Evolutionary conservation across 805 yeast genomes (phyloP), one percentile per base, ranked within the genome.

Genomic region (Candida gorgasii): DNA sequence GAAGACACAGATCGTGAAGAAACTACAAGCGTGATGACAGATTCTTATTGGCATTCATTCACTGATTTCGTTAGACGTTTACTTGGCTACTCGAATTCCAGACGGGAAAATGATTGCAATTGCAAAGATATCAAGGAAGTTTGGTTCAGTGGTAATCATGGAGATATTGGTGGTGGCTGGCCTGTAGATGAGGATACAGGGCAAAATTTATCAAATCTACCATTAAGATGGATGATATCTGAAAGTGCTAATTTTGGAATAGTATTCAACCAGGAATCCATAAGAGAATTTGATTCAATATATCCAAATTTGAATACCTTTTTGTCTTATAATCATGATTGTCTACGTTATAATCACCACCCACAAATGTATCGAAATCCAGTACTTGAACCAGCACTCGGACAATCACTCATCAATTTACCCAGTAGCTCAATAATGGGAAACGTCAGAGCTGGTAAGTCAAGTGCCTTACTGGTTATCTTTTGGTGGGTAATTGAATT

Each of bases 81-180:
- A n/a, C 23, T 35, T 8, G 40, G 42, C 3, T 19, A 30, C 8
- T 13, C 22, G 8, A 4, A 30, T 6, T n/a, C 9, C 3, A 31
- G 20, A 39, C 5, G 12, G 3, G 13, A 31, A 15, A 15, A 19
- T 3, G 40, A 41, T 26, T 41, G 30, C 41, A 38, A 12, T 37
- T 55, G 64, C 44, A 52, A 63, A 41, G 61, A 54, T 48, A 51
- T 75, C 24, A 54, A 73, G 12, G 88, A 83, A 51, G 53, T 77
- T 31, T 83, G 84, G 83, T 83, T 83, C 51, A 78, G 85, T 1
- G 89, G 88, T 2, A 78, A 79, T 53, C 89, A 83, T 58, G 69
- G 83, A 8, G 88, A 83, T 58, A 62, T 79, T 51, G 89, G 89
- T 2, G 88, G 88, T 2, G 85, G 85, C 0, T 82, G 85, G 83